Conservation (phyloP, 768 basidiomycete species). For the Suillus decipiens region DNA sequence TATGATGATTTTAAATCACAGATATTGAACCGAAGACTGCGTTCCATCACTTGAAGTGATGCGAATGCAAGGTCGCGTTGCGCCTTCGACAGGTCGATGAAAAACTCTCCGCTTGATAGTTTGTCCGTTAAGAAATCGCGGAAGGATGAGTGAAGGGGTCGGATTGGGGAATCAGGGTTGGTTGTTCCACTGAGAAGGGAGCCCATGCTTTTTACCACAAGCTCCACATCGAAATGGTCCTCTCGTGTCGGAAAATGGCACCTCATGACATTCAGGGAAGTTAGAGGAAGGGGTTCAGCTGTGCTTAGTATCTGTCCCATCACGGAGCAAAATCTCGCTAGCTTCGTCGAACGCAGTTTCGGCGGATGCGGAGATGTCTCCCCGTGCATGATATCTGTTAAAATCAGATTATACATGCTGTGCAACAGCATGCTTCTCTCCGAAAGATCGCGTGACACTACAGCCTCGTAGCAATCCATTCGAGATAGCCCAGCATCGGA, state of each 20-base stretch:
- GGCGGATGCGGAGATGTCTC: not conserved
- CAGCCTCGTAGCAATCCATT: not conserved
- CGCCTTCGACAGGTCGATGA: constrained; percentile 11
- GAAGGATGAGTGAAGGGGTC: constrained; percentile 31
- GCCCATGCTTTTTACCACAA: constrained; percentile 9
- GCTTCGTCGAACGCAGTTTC: not conserved
- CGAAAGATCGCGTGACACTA: not conserved
- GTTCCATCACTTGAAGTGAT: constrained; percentile 31
- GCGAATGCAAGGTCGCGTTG: constrained; percentile 23
- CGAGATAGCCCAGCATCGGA: not conserved
- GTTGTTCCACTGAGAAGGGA: constrained; percentile 12
- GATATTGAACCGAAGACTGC: constrained; percentile 38
- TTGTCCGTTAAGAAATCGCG: constrained; percentile 25
- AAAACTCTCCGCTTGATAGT: constrained; percentile 17
- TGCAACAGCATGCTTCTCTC: not conserved
- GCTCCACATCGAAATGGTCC: not conserved
- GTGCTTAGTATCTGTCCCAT: constrained; percentile 7
- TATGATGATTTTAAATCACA: constrained; percentile 34
- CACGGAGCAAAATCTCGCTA: not conserved
- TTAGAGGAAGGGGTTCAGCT: constrained; percentile 2
- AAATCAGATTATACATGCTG: not conserved
- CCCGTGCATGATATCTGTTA: not conserved
- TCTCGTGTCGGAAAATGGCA: not conserved
- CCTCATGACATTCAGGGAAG: constrained; percentile 5
- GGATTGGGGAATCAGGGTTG: constrained; percentile 11